These are phyloP conservation scores for Isoetes taiwanensis DNA, from an alignment of 75 land plant genomes.

Conservation along the genomic window DNA sequence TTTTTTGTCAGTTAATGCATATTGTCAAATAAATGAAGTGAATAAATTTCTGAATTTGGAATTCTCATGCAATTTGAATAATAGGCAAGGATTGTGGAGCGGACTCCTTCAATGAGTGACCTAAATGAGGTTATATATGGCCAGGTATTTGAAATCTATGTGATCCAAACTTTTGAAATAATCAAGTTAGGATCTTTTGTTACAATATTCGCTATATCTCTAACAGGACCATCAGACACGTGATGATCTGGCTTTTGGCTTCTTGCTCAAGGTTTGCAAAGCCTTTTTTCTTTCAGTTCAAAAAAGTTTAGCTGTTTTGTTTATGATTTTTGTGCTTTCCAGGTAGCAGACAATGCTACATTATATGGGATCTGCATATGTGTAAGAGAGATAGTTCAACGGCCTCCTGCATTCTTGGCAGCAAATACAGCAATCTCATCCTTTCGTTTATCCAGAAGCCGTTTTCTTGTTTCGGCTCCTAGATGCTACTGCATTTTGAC, in stretches of 20 bases:
- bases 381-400: conserved; percentile 85
- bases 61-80: conserved; percentile 10
- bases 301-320: not conserved
- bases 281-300: too few relatives aligned
- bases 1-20: too few relatives aligned
- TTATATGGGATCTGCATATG: conserved; percentile 92
- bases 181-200: too few relatives aligned
- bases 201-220: too few relatives aligned
- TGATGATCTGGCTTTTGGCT: conserved; percentile 81
- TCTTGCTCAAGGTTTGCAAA: conserved; percentile 63
- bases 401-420: conserved; percentile 63
- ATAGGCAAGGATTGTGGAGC: conserved; percentile 80
- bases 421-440: conserved; percentile 25
- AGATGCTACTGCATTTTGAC: conserved; percentile 96
- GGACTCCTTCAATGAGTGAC: conserved; percentile 92
- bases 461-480: conserved; percentile 77
- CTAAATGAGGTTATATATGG: conserved; percentile 92
- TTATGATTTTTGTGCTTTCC: conserved; percentile 8
- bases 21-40: too few relatives aligned
- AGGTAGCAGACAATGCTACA: conserved; percentile 84
- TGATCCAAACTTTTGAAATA: too few relatives aligned
- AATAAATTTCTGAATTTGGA: not conserved
- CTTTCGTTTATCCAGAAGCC: conserved; percentile 29
- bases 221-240: conserved; percentile 86
- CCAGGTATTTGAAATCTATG: conserved; percentile 47